Evolutionary conservation across 176 grass and related monocot species (phyloP), one percentile per base, ranked within the genome.

Genomic region (Canna indica): DNA sequence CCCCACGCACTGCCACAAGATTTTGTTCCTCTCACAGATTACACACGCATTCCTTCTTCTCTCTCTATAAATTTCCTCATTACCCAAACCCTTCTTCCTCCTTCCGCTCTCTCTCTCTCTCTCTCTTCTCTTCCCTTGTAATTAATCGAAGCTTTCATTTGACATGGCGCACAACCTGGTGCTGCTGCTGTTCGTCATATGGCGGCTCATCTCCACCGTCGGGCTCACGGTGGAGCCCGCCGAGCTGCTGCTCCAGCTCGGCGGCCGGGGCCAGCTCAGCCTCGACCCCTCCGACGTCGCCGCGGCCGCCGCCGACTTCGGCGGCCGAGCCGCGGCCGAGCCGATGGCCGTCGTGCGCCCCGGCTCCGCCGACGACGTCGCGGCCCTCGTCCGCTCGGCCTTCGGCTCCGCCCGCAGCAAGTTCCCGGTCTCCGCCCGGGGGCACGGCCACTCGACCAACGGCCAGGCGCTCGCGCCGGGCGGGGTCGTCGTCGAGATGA

Each of bases 401-500:
- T 78, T 85, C 77, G 77, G 31, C 36, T 80, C 93, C 1, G 63
- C 60, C 29, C 7, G 59, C 14, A 82, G 76, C n/a, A n/a, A n/a
- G n/a, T 64, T 92, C 80, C 77, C 80, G 36, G 52, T 97, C 38
- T 97, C 89, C 0, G 89, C 89, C 26, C 77, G 89, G 0, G 94
- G 94, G 0, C 86, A 89, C 52, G 89, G 94, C 0, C 94, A 97
- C 72, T 92, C 89, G 33, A 90, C 90, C 82, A 83, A 88, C 71
- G 94, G 94, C 50, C 94, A 97, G 77, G 89, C 94, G 25, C 77
- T 70, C 68, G 89, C 62, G 22, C 59, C 86, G 32, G 86, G 82
- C 26, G 94, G 94, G 0, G 86, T 97, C 17, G 89, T 92, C 0
- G 74, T 93, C 57, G 88, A 85, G 70, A 97, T 97, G 89, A 87